phyloP scores from a whole-genome alignment of 352 stramenopile genomes.

The Discostella stelligera region DNA sequence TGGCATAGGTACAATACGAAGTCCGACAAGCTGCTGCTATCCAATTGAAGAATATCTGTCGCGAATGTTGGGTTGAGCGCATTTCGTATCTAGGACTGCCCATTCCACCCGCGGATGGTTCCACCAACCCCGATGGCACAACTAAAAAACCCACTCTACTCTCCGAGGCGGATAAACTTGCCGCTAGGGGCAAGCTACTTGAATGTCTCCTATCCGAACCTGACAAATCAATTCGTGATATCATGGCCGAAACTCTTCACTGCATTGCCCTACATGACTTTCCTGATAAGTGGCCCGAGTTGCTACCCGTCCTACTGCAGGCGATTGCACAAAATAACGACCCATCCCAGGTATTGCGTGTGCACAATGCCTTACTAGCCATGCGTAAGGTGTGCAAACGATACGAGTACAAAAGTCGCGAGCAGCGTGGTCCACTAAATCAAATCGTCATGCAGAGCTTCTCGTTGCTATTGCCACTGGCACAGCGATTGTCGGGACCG shows the following conservation, averaged over 20 bases:
- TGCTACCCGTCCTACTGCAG: conserved; percentile 83
- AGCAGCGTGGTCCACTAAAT: conserved; percentile 88
- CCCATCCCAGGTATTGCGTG: conserved; percentile 56
- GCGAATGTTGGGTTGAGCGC: conserved; percentile 91
- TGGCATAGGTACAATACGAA: conserved; percentile 77
- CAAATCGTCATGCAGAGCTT: conserved; percentile 91
- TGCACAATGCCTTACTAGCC: conserved; percentile 90
- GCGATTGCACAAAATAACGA: conserved; percentile 83
- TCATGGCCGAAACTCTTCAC: conserved; percentile 93
- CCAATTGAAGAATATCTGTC: conserved; percentile 93
- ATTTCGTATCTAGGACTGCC: conserved; percentile 83
- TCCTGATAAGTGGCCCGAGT: conserved; percentile 90
- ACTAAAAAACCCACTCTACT: conserved; percentile 70
- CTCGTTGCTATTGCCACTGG: conserved; percentile 90
- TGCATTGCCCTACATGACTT: conserved; percentile 94
- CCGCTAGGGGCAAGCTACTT: conserved; percentile 68
- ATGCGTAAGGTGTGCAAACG: conserved; percentile 95
- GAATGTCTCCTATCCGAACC: conserved; percentile 85
- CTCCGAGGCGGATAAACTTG: conserved; percentile 67
- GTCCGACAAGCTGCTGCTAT: conserved; percentile 91
- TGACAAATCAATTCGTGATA: conserved; percentile 88
- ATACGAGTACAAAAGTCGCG: conserved; percentile 95
- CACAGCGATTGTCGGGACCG: conserved; percentile 82
- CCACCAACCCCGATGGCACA: conserved; percentile 83
- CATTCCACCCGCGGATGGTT: conserved; percentile 76